Percentiles rank a stretch among this genome's conserved stretches.
These are phyloP conservation scores for Exophiala calicioides DNA, from an alignment of 2,329 filamentous ascomycete species.

Conservation along the genomic window DNA sequence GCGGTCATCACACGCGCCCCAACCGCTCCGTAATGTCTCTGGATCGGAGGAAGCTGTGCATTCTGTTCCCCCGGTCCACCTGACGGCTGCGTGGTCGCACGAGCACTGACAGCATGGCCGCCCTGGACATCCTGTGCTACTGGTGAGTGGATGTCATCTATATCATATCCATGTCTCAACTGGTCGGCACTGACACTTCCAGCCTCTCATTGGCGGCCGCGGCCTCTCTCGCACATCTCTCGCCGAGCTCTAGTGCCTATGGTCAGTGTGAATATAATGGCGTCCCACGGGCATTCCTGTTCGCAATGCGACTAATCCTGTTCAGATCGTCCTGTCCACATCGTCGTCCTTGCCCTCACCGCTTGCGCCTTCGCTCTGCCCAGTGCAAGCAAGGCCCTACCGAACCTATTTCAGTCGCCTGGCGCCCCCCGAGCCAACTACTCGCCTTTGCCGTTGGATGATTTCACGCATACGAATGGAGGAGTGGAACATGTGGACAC, in stretches of 20 bases:
- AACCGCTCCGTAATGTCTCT: conserved; percentile 14
- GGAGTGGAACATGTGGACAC: conserved; percentile 6
- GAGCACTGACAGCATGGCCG: conserved; percentile 11
- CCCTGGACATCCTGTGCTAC: conserved; percentile 15
- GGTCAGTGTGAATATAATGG: conserved; percentile 33
- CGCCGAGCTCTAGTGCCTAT: conserved; percentile 43
- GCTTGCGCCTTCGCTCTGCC: conserved; percentile 43
- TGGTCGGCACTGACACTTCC: conserved; percentile 25
- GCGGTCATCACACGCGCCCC: not conserved
- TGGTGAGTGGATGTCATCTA: conserved; percentile 12
- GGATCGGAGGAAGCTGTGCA: conserved; percentile 9
- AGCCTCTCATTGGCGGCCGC: conserved; percentile 35
- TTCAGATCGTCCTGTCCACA: conserved; percentile 50
- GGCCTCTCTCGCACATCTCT: conserved; percentile 38
- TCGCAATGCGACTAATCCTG: not conserved
- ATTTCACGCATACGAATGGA: conserved; percentile 14
- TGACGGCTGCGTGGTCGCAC: not conserved
- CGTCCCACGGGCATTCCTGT: not conserved
- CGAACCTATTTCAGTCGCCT: conserved; percentile 28
- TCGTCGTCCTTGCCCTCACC: conserved; percentile 44
- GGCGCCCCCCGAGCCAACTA: conserved; percentile 9
- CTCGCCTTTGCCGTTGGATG: conserved; percentile 19
- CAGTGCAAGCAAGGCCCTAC: conserved; percentile 38
- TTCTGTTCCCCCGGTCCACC: not conserved
- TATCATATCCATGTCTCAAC: not conserved